Base-by-base conservation (phyloP, 129 eudicot species). In the Lonicera japonica region DNA sequence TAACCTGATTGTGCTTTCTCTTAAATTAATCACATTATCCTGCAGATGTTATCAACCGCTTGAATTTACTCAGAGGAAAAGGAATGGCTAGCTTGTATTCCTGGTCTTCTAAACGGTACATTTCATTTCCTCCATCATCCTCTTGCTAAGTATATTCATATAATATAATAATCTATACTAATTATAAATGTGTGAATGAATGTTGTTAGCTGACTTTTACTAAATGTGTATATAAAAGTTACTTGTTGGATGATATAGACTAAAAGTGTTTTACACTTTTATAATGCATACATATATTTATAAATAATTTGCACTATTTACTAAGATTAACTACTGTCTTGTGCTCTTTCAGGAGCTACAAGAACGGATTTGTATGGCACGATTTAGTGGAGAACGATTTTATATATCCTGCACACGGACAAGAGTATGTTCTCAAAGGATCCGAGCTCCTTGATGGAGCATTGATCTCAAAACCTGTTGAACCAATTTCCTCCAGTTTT, bases 351-450 rank as follows among this genome's bases (percentile, higher is more conserved):
- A 94, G 99, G 92, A 83, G 94, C 53, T 94, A 94, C 51, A 94
- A 81, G 47, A 94, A 73, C 19, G 99, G 99, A 70, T 94, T 77
- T 34, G 99, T 94, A 36, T 94, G 99, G 99, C 95, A 94, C 34
- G 99, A 94, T 75, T 83, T 94, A 34, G 62, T 76, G 3, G 99
- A 94, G 41, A 69, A 83, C 50, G 99, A 94, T 80, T 88, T 71
- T 50, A 88, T 94, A 13, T 84, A 85, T 48, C 99, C 99, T 2
- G 92, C 86, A 0, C 90, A 83, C 7, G 99, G 96, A 8, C 79
- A 81, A 25, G 99, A 94, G 66, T 88, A 88, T 43, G 83, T 94
- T 61, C 81, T 94, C 25, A 94, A 94, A 76, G 99, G 96, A 40
- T 94, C 96, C 0, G 92, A 88, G 81, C 80, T 88, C 16, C 77